Evolutionary conservation across 441 rosid genomes (phyloP).

Genomic region (Flueggea neowawraea): DNA sequence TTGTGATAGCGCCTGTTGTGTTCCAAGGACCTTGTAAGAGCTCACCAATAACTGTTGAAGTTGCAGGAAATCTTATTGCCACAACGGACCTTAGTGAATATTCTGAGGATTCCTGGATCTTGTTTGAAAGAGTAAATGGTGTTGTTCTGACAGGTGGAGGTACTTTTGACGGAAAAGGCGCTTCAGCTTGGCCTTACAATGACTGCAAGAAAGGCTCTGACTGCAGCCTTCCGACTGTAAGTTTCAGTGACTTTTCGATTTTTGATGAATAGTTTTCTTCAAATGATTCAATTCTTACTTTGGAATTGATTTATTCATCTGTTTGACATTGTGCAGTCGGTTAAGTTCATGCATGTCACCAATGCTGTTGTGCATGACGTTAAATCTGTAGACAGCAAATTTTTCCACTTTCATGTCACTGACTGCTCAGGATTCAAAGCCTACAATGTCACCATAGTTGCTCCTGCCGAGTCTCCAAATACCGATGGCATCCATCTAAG

Average conservation of each 20-base stretch:
- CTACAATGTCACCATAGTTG: slow-evolving; percentile 36
- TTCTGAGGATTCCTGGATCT: slow-evolving; percentile 21
- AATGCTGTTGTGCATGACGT: slow-evolving; percentile 13
- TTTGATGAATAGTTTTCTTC: slow-evolving; percentile 5
- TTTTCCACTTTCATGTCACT: slow-evolving; percentile 25
- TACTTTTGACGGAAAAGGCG: slow-evolving; percentile 42
- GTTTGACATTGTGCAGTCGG: not conserved
- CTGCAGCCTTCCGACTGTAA: slow-evolving; percentile 29
- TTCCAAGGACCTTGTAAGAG: slow-evolving; percentile 41
- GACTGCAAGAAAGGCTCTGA: slow-evolving; percentile 10
- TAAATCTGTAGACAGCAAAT: slow-evolving; percentile 22
- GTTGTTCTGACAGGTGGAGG: slow-evolving; percentile 36
- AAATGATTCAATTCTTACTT: slow-evolving; percentile 3
- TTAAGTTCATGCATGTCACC: slow-evolving; percentile 14
- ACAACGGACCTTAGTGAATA: slow-evolving; percentile 19
- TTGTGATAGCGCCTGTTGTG: slow-evolving; percentile 11
- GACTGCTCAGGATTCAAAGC: slow-evolving; percentile 2
- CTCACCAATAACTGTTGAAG: slow-evolving; percentile 19
- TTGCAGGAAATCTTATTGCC: slow-evolving; percentile 28
- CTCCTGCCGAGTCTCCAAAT: slow-evolving; percentile 77
- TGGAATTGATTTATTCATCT: not conserved
- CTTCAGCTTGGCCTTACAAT: slow-evolving; percentile 26
- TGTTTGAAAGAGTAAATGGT: slow-evolving; percentile 25
- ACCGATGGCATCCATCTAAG: slow-evolving; percentile 87
- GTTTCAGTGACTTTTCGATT: not conserved